A percentile compares a stretch with the other conserved stretches of the same genome.
Conservation (phyloP, 2,329 filamentous ascomycete genomes). For the Hymenotorrendiella dingleyae region DNA sequence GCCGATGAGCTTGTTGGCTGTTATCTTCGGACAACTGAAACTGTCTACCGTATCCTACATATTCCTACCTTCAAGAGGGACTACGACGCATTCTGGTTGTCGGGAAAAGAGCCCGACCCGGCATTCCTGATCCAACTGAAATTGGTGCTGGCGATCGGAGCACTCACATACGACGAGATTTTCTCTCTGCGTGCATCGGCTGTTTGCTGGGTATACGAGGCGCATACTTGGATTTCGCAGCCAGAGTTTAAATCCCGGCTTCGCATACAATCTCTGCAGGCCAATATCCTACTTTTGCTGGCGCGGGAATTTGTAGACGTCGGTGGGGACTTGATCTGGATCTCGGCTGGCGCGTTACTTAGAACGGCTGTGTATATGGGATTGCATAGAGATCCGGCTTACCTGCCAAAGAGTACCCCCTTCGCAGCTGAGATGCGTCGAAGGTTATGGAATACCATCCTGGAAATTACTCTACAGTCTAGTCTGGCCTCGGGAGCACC, state of each 20-base stretch:
- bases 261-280: slow-evolving; percentile 45
- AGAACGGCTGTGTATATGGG: slow-evolving; percentile 45
- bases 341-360: slow-evolving; percentile 39
- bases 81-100: slow-evolving; percentile 46
- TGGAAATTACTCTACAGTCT: slow-evolving; percentile 42
- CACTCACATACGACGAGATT: slow-evolving; percentile 40
- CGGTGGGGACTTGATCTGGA: slow-evolving; percentile 43
- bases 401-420: slow-evolving; percentile 31
- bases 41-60: slow-evolving; percentile 44
- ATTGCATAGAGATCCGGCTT: slow-evolving; percentile 42
- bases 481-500: slow-evolving; percentile 42
- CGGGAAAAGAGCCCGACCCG: slow-evolving; percentile 28
- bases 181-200: slow-evolving; percentile 46
- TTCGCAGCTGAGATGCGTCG: slow-evolving; percentile 46
- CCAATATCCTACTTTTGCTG: slow-evolving; percentile 37
- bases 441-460: slow-evolving; percentile 46
- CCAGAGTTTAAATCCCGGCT: slow-evolving; percentile 49
- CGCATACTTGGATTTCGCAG: slow-evolving; percentile 46
- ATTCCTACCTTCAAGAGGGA: slow-evolving; percentile 42
- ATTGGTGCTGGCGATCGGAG: slow-evolving; percentile 52
- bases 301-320: slow-evolving; percentile 36
- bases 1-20: slow-evolving; percentile 42
- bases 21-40: slow-evolving; percentile 45
- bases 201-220: slow-evolving; percentile 52
- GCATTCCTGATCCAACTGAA: slow-evolving; percentile 52